phyloP scores from a whole-genome alignment of 768 basidiomycete species.

The Krasilnikovozyma curviuscula region DNA sequence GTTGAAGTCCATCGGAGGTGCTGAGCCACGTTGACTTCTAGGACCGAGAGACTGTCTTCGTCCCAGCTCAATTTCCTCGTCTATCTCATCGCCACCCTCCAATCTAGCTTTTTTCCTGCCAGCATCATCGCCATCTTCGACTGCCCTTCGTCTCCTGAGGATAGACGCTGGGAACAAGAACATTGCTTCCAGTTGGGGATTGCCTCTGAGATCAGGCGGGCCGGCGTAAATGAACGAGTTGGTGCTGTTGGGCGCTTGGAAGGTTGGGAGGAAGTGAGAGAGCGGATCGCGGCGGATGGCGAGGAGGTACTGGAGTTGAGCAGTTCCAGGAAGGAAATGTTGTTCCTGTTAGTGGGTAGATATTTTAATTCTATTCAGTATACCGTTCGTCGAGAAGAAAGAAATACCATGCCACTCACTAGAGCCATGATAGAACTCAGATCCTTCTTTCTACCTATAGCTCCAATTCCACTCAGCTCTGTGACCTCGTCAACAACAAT shows the following conservation, averaged over 20 bases:
- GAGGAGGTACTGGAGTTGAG: constrained; percentile 64
- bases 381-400: neutral
- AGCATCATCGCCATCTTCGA: constrained; percentile 31
- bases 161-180: constrained; percentile 56
- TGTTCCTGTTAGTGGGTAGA: constrained; percentile 28
- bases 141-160: constrained; percentile 38
- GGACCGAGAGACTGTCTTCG: constrained; percentile 54
- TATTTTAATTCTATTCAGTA: too few relatives aligned
- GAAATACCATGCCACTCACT: constrained; percentile 12
- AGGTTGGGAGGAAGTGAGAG: constrained; percentile 66
- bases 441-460: constrained; percentile 35
- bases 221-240: constrained; percentile 50
- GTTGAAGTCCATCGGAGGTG: constrained; percentile 38
- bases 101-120: constrained; percentile 31
- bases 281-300: constrained; percentile 71
- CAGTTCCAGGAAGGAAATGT: constrained; percentile 64
- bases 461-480: constrained; percentile 47
- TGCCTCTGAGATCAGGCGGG: constrained; percentile 48
- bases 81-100: constrained; percentile 38
- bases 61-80: constrained; percentile 44
- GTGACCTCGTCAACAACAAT: constrained; percentile 58
- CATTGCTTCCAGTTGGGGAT: constrained; percentile 59
- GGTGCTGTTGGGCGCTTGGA: constrained; percentile 38
- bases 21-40: too few relatives aligned
- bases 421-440: constrained; percentile 56